Base-by-base conservation (phyloP, 2,329 filamentous ascomycete genomes). In the Verticillium klebahnii region DNA sequence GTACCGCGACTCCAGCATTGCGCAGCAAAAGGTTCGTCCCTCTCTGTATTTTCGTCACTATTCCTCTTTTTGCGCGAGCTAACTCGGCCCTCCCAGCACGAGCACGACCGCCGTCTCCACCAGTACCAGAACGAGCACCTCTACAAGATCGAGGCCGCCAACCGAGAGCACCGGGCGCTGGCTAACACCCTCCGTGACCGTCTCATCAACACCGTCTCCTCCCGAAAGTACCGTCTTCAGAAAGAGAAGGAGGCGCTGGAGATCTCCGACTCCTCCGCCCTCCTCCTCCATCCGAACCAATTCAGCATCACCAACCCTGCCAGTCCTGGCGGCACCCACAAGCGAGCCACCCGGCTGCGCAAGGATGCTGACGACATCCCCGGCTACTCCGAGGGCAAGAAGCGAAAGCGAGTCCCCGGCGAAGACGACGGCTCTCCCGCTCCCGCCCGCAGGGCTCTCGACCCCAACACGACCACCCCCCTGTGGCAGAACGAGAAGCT, bases 1-100 rank as follows among this genome's bases (percentile, higher is more conserved):
- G 75, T 86, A 92, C 70, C 86, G 92, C 68, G 95, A 99, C 78
- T 88, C 90, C 66, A 88, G 93, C 69, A 78, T 98, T 71, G 89
- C 90, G 7, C 85, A 89, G 71, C 85, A 96, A 67, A 89, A 90
- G 83, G 95, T 97, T 81, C 32, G 17, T 52, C 37, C 17, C 29
- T 57, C 8, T 39, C 57, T 60, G 34, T 37, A 23, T 50, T n/a
- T 52, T 19, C 17, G 36, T 40, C 9, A 34, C 6, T 19, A 5
- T 14, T 14, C 7, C 34, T 19, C 17, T 36, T 37, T 40, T n/a
- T 19, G 36, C 31, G 9, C 23, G 12, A 9, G n/a, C 45, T 52
- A 23, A 52, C 19, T 19, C 9, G 19, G 5, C 23, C 45, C 19
- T 14, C 23, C 45, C 68, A 89, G 87, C 81, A 83, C 64, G 85